phyloP scores from a whole-genome alignment of 2,329 filamentous ascomycete species.

The Simplicillium aogashimaense region DNA sequence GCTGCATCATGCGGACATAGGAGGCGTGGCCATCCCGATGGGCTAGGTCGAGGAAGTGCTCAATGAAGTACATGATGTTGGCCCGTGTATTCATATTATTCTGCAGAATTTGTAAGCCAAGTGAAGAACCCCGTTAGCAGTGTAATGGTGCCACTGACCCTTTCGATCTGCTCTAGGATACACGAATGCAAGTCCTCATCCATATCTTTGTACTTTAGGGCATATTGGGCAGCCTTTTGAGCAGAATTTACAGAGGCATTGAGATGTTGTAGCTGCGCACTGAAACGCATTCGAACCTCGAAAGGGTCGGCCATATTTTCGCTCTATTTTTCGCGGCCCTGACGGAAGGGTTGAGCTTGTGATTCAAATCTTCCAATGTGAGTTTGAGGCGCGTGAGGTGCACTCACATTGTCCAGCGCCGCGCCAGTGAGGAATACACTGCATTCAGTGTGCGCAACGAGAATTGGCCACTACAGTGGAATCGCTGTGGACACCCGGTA shows the following conservation, averaged over 20 bases:
- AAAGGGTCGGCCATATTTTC: conserved; percentile 67
- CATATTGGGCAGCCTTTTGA: conserved; percentile 90
- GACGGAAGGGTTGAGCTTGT: neutral
- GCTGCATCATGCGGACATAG: conserved; percentile 89
- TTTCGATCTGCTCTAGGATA: conserved; percentile 90
- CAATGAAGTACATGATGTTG: conserved; percentile 99
- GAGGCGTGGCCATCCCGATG: conserved; percentile 64
- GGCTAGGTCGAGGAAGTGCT: conserved; percentile 84
- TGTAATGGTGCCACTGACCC: conserved; percentile 37
- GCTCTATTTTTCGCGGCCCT: neutral
- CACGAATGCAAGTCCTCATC: conserved; percentile 96
- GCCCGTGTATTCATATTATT: conserved; percentile 95
- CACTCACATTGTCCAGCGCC: neutral
- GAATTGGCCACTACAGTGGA: too few relatives aligned
- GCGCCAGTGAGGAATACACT: neutral
- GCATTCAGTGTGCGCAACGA: neutral
- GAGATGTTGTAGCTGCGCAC: conserved; percentile 76
- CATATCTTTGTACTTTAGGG: conserved; percentile 86
- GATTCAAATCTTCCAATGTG: neutral
- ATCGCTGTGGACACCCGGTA: neutral
- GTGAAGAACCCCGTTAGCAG: neutral
- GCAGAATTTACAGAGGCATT: conserved; percentile 84
- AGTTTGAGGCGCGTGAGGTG: neutral
- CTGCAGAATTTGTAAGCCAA: conserved; percentile 24
- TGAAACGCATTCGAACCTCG: conserved; percentile 97